Evolutionary conservation across 257 asterid species (phyloP).

Genomic region (Scutellaria minor): DNA sequence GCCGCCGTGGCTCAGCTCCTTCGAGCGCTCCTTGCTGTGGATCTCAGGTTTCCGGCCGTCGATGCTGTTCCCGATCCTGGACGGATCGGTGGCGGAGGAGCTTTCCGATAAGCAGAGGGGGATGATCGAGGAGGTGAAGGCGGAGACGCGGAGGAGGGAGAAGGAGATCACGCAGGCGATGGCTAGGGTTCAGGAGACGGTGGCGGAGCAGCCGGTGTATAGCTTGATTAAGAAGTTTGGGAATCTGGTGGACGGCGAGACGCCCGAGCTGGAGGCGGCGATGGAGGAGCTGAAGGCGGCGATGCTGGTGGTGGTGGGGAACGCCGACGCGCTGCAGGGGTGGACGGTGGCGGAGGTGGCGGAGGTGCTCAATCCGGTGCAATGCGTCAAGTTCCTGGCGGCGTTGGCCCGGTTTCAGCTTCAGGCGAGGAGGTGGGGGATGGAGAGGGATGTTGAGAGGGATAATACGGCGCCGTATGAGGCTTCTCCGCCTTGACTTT

Average conservation of each 20-base stretch:
- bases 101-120: constrained; percentile 38
- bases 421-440: constrained; percentile 45
- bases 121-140: constrained; percentile 39
- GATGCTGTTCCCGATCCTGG: constrained; percentile 36
- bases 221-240: constrained; percentile 29
- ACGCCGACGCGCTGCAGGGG: constrained; percentile 56
- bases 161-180: constrained; percentile 41
- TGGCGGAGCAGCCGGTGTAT: constrained; percentile 56
- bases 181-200: constrained; percentile 62
- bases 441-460: constrained; percentile 38
- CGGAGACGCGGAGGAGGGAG: constrained; percentile 43
- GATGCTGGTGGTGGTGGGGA: constrained; percentile 43
- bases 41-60: constrained; percentile 59
- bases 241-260: constrained; percentile 23
- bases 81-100: constrained; percentile 34
- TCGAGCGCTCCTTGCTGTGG: constrained; percentile 61
- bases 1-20: constrained; percentile 58
- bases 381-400: constrained; percentile 48
- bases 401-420: constrained; percentile 48
- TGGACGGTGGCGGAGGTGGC: constrained; percentile 48
- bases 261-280: constrained; percentile 30
- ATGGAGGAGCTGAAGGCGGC: constrained; percentile 41
- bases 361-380: constrained; percentile 46
- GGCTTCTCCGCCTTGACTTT: neutral
- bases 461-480: neutral